A percentile compares a stretch with the other conserved stretches of the same genome.
phyloP scores from a whole-genome alignment of 768 basidiomycete genomes.

The Xerocomus brunneocitrinus region DNA sequence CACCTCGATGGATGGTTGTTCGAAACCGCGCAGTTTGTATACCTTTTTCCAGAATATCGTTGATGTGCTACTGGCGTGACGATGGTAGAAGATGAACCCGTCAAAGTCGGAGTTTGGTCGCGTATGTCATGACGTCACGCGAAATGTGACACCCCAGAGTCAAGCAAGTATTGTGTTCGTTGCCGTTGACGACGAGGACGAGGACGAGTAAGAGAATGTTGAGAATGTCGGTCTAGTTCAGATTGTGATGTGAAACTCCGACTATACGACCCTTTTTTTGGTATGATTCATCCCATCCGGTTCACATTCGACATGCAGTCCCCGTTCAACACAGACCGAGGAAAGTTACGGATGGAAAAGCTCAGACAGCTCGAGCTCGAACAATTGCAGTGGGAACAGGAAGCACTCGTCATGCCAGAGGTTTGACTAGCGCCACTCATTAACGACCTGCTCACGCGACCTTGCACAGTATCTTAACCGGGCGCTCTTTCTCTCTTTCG shows the following conservation, averaged over 20 bases:
- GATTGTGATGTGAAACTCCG: slow-evolving; percentile 13
- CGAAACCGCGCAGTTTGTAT: no score
- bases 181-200: slow-evolving; percentile 3
- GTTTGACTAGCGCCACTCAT: slow-evolving; percentile 25
- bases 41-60: no score
- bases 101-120: no score
- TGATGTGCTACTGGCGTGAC: no score
- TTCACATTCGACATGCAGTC: slow-evolving; percentile 12
- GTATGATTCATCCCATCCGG: neutral
- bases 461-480: slow-evolving; percentile 28
- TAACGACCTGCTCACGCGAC: slow-evolving; percentile 8
- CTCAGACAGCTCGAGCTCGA: slow-evolving; percentile 50
- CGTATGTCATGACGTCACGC: neutral
- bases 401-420: slow-evolving; percentile 56
- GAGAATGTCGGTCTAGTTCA: neutral
- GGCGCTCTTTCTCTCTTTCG: slow-evolving; percentile 39
- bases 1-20: no score
- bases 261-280: neutral
- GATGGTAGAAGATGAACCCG: no score
- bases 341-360: slow-evolving; percentile 43
- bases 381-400: slow-evolving; percentile 48
- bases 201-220: neutral
- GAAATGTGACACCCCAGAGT: slow-evolving; percentile 14
- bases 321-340: slow-evolving; percentile 34
- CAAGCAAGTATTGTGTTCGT: neutral